Conservation (phyloP, 1,284 basidiomycete genomes). For the Papiliotrema flavescens region DNA sequence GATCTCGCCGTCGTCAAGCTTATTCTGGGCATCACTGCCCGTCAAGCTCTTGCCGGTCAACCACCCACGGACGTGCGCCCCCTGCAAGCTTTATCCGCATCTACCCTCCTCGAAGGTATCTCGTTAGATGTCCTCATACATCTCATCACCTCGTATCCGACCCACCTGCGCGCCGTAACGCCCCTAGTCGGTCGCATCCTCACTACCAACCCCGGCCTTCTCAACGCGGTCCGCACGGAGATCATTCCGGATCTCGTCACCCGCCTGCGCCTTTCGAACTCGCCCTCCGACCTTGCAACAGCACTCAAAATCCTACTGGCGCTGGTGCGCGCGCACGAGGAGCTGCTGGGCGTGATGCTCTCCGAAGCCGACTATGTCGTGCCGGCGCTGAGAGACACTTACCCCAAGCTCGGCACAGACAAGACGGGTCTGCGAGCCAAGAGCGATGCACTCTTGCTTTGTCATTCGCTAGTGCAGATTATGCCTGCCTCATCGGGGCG, state of each 20-base stretch:
- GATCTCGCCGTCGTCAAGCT: not conserved
- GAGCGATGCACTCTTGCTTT: conserved; percentile 13
- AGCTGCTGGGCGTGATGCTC: conserved; percentile 21
- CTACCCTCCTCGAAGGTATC: not conserved
- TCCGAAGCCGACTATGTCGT: conserved; percentile 26
- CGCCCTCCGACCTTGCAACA: not conserved
- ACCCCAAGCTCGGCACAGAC: conserved; percentile 10
- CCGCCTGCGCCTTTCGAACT: conserved; percentile 6
- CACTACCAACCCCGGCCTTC: conserved; percentile 3
- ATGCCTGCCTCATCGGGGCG: conserved; percentile 6
- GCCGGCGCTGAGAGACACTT: conserved; percentile 19
- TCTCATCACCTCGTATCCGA: conserved; percentile 21
- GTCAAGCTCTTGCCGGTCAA: not conserved
- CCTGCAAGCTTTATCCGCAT: not conserved
- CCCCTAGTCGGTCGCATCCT: conserved; percentile 10
- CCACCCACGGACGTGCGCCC: not conserved
- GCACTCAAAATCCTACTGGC: conserved; percentile 10
- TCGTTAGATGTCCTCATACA: conserved; percentile 10
- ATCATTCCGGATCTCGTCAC: conserved; percentile 19
- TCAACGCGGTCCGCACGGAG: conserved; percentile 15
- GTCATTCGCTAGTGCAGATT: conserved; percentile 16
- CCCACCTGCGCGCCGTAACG: conserved; percentile 12
- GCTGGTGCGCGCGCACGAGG: conserved; percentile 24
- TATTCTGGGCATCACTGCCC: not conserved
- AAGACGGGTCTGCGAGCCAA: conserved; percentile 12